Evolutionary conservation across 345 rosid genomes (phyloP).

Genomic region (Durio zibethinus): DNA sequence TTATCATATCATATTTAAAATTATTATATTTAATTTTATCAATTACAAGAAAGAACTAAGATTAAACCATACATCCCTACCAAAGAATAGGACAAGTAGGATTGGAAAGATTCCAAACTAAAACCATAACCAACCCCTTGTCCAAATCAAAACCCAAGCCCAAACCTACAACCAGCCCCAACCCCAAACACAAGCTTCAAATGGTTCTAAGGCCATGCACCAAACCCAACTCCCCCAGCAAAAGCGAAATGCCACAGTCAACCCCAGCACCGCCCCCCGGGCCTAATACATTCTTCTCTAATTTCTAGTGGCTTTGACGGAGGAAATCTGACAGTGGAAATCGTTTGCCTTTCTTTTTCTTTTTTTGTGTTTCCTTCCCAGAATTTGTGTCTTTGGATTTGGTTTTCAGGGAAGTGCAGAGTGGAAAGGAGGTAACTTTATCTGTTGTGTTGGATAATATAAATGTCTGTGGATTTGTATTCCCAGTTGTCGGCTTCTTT

Average conservation of each 20-base stretch:
- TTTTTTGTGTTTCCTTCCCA: slow-evolving; percentile 17
- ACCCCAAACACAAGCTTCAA: slow-evolving; percentile 39
- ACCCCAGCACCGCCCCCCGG: slow-evolving; percentile 54
- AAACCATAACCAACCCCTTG: slow-evolving; percentile 53
- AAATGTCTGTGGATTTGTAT: too few relatives aligned
- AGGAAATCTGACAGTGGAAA: slow-evolving; percentile 44
- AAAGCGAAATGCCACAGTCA: slow-evolving; percentile 53
- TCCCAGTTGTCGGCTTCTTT: too few relatives aligned
- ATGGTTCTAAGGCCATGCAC: slow-evolving; percentile 43
- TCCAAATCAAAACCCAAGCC: slow-evolving; percentile 53
- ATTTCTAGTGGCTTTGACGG: slow-evolving; percentile 23
- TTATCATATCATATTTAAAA: too few relatives aligned
- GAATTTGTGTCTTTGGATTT: slow-evolving; percentile 13
- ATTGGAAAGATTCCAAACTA: slow-evolving; percentile 29
- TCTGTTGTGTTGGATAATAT: not conserved
- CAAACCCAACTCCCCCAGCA: slow-evolving; percentile 45
- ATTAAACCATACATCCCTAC: too few relatives aligned
- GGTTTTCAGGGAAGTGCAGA: slow-evolving; percentile 26
- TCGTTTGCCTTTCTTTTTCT: slow-evolving; percentile 20
- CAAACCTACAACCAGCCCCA: slow-evolving; percentile 55
- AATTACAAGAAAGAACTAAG: not conserved
- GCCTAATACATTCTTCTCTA: slow-evolving; percentile 36
- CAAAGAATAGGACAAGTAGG: too few relatives aligned
- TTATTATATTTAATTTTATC: not conserved
- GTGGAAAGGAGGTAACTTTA: not conserved